Evolutionary conservation across 1,284 basidiomycete genomes (phyloP), one percentile per base, ranked within the genome.

Genomic region (Fomitiporia mediterranea): DNA sequence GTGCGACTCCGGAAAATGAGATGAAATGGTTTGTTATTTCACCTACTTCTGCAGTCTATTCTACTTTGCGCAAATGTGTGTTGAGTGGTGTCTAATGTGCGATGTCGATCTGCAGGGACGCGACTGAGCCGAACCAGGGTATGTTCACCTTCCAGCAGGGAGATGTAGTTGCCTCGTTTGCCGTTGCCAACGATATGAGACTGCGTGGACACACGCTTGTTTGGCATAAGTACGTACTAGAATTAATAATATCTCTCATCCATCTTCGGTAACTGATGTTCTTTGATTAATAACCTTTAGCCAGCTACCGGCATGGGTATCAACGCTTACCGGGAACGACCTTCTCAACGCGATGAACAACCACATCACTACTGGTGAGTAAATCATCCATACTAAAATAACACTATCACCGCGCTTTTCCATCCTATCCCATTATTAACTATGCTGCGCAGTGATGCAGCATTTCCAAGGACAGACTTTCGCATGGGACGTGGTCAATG

Each of bases 151-250:
- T 78, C 65, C 64, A 68, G 7, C 65, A 63, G 19, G 80, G 70
- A 17, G 79, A 83, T 58, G 65, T 63, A 7, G 70, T 82, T 48
- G 76, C 73, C 1, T 66, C 71, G 40, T 68, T 80, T n/a, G 80
- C 80, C 0, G 68, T 74, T 57, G 61, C 64, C 11, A 76, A 77
- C 39, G 68, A 70, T 4, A 72, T 77, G 61, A 64, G 75, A 5
- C 55, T 79, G 3, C 66, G 77, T 60, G 77, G 75, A 66, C 78
- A 78, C 64, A 78, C 74, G 61, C 78, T 76, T 59, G 79, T 81
- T 38, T 82, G 81, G 81, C 71, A 82, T 63, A 76, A 72, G 56
- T 79, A 82, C 61, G 69, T 81, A 1, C n/a, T n/a, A n/a, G n/a
- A n/a, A n/a, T n/a, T n/a, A n/a, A n/a, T n/a, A n/a, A n/a, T 76